A percentile compares a stretch with the other conserved stretches of the same genome.
Conservation (phyloP, 2,329 filamentous ascomycete species). For the Metarhizium sp. region DNA sequence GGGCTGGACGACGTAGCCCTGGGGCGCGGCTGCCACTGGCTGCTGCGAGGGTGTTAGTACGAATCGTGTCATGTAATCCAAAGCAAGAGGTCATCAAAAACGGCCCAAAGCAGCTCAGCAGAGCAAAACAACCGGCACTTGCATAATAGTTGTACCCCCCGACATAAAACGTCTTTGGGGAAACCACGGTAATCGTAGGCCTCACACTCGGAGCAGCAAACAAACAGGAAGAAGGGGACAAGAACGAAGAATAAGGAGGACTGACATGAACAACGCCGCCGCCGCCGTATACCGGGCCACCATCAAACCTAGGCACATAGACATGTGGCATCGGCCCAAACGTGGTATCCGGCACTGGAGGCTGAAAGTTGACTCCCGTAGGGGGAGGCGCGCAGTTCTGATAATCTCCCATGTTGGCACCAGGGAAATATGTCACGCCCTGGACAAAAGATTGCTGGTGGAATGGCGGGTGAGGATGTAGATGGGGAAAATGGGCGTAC, state of each 20-base stretch:
- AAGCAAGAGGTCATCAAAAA: background rate
- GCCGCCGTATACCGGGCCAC: background rate
- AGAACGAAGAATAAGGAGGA: slow-evolving; percentile 11
- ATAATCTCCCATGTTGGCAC: slow-evolving; percentile 29
- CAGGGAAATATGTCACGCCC: background rate
- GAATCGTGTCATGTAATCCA: background rate
- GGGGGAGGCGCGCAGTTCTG: slow-evolving; percentile 31
- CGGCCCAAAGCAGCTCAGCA: background rate
- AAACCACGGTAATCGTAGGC: slow-evolving; percentile 18
- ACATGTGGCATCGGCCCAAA: slow-evolving; percentile 45
- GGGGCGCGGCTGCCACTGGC: slow-evolving; percentile 19
- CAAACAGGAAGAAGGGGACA: slow-evolving; percentile 7
- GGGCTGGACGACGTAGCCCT: slow-evolving; percentile 21
- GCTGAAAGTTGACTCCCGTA: slow-evolving; percentile 43
- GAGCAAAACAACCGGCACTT: slow-evolving; percentile 18
- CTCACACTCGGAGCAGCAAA: slow-evolving; percentile 11
- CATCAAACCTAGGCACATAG: slow-evolving; percentile 46
- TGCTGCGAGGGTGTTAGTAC: slow-evolving; percentile 14
- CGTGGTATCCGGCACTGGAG: slow-evolving; percentile 48
- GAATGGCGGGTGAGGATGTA: slow-evolving; percentile 7
- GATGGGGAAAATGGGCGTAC: slow-evolving; percentile 1
- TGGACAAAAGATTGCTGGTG: slow-evolving; percentile 10
- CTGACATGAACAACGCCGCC: slow-evolving; percentile 20
- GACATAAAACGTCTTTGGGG: slow-evolving; percentile 23
- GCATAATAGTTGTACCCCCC: slow-evolving; percentile 29